Evolutionary conservation across 73 alveolate species (phyloP).

Genomic region (Durusdinium trenchii): DNA sequence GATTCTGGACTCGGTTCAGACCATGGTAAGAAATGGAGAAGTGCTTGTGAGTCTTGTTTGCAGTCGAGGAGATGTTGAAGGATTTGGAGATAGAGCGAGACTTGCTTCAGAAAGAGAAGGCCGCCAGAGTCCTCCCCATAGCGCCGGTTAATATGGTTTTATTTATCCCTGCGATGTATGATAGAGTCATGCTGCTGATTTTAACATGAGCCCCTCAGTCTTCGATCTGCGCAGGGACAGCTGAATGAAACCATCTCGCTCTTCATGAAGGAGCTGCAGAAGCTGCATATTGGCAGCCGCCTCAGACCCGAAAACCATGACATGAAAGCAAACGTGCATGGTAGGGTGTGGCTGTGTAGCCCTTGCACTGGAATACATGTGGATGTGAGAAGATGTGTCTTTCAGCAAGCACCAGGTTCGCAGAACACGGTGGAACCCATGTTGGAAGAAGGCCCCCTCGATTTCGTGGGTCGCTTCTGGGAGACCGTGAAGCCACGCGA

Average conservation of each 20-base stretch:
- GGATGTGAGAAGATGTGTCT: background rate
- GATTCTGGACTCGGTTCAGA: too few relatives aligned
- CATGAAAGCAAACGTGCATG: background rate
- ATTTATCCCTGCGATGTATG: too few relatives aligned
- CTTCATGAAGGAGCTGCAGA: slow-evolving; percentile 80
- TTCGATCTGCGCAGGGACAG: slow-evolving; percentile 23
- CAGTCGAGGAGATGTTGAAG: slow-evolving; percentile 93
- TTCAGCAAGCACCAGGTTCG: slow-evolving; percentile 15
- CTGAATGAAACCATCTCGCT: slow-evolving; percentile 85
- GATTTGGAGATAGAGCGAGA: slow-evolving; percentile 77
- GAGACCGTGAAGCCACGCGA: slow-evolving; percentile 95
- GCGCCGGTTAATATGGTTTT: too few relatives aligned
- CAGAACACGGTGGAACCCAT: slow-evolving; percentile 80
- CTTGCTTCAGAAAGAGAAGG: slow-evolving; percentile 79
- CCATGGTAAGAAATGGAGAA: too few relatives aligned
- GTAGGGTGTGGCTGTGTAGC: background rate
- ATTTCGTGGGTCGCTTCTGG: slow-evolving; percentile 94
- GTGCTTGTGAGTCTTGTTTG: too few relatives aligned
- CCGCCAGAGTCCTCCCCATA: background rate
- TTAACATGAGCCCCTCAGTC: background rate
- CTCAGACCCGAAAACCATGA: background rate
- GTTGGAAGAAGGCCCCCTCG: slow-evolving; percentile 94
- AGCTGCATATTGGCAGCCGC: slow-evolving; percentile 46
- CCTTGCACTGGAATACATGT: too few relatives aligned
- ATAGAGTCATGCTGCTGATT: background rate